Percentiles rank a stretch among this genome's conserved stretches.
These are phyloP conservation scores for Epichloe uncinata DNA, from an alignment of 2,329 filamentous ascomycete genomes.

Conservation along the genomic window DNA sequence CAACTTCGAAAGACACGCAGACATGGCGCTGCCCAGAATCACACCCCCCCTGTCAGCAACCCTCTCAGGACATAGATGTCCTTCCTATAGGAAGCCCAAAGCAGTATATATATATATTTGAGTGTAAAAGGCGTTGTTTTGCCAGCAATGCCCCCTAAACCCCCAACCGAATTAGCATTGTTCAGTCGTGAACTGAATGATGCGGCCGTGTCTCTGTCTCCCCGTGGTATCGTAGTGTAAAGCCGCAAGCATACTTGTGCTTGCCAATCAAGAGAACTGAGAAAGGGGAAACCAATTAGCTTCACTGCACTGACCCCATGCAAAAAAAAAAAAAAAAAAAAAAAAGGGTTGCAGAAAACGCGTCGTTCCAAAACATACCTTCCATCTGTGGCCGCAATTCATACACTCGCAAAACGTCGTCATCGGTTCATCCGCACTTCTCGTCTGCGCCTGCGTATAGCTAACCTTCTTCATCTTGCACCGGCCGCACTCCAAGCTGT, in stretches of 20 bases:
- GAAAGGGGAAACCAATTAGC: neutral
- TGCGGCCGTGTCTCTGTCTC: neutral
- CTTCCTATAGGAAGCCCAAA: neutral
- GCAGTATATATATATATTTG: neutral
- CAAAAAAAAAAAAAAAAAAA: too few species aligned
- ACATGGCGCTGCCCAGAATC: too few species aligned
- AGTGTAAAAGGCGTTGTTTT: neutral
- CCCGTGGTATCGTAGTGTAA: constrained; percentile 1
- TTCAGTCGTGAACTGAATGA: too few species aligned
- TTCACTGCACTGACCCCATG: neutral
- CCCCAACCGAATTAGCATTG: too few species aligned
- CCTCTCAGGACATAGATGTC: too few species aligned
- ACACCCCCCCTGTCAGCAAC: too few species aligned
- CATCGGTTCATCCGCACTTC: constrained; percentile 89
- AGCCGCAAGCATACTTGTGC: neutral
- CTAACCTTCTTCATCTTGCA: constrained; percentile 90
- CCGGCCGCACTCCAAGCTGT: constrained; percentile 77
- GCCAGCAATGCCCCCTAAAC: neutral
- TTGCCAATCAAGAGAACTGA: constrained; percentile 1
- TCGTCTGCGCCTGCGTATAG: constrained; percentile 92
- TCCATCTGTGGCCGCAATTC: constrained; percentile 57
- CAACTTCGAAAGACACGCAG: too few species aligned
- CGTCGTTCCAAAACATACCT: constrained; percentile 34
- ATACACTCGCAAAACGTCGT: constrained; percentile 63
- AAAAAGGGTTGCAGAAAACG: too few species aligned